Conservation (phyloP, 768 basidiomycete species). For the Tulasnella sp. region DNA sequence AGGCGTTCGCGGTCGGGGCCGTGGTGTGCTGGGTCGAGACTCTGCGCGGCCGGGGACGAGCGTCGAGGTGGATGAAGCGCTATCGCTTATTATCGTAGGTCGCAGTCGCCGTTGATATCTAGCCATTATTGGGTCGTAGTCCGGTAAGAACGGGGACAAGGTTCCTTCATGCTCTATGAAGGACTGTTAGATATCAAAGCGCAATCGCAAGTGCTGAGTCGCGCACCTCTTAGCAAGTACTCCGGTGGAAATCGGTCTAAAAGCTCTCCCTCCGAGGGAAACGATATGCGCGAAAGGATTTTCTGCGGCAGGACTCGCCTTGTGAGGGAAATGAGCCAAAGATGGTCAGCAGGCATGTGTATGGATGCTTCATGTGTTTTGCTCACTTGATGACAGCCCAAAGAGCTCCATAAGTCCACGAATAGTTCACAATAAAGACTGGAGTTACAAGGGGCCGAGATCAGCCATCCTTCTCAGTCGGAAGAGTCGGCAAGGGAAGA, state of each 20-base stretch:
- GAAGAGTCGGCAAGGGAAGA: not conserved
- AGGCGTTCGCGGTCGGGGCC: not conserved
- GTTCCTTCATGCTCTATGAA: conserved; percentile 12
- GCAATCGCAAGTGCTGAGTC: not conserved
- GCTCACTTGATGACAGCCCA: conserved; percentile 14
- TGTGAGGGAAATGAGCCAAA: not conserved
- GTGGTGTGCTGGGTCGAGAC: not conserved
- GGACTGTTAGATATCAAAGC: too few species aligned
- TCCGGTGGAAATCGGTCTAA: conserved; percentile 2
- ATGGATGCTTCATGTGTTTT: not conserved
- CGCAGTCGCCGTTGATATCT: not conserved
- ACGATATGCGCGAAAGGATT: conserved; percentile 7
- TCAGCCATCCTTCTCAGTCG: not conserved
- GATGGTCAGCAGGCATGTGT: not conserved
- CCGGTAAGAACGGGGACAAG: not conserved
- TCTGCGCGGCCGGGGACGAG: not conserved
- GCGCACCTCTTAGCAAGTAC: conserved; percentile 11
- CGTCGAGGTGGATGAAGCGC: not conserved
- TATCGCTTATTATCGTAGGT: not conserved
- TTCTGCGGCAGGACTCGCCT: conserved; percentile 11
- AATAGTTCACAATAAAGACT: conserved; percentile 16
- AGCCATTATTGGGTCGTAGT: conserved; percentile 2
- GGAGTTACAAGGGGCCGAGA: not conserved
- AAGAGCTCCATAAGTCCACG: conserved; percentile 13
- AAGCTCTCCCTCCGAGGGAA: conserved; percentile 9